phyloP scores from a whole-genome alignment of 495 filamentous ascomycete species.

The Aspergillus ostianus region DNA sequence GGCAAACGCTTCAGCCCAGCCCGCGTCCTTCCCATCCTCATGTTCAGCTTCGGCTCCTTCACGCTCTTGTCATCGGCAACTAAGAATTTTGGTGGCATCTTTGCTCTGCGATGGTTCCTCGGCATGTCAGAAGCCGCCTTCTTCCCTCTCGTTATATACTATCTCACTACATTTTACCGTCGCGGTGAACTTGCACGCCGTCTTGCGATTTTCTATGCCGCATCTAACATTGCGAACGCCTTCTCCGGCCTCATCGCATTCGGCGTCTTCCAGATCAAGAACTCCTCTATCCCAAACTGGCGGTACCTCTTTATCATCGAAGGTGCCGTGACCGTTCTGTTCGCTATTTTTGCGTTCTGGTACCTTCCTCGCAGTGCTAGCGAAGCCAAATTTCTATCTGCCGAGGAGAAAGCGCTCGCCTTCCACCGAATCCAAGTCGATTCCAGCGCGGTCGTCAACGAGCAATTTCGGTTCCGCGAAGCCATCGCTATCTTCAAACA shows the following conservation, averaged over 20 bases:
- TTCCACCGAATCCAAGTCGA: constrained; percentile 74
- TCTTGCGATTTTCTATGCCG: constrained; percentile 77
- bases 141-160: constrained; percentile 67
- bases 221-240: constrained; percentile 69
- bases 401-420: constrained; percentile 66
- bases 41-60: constrained; percentile 63
- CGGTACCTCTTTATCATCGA: constrained; percentile 78
- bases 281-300: constrained; percentile 56
- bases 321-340: constrained; percentile 60
- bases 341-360: constrained; percentile 65
- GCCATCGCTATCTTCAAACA: constrained; percentile 62
- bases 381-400: constrained; percentile 60
- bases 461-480: constrained; percentile 65
- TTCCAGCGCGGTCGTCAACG: constrained; percentile 67
- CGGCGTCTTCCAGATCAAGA: constrained; percentile 71
- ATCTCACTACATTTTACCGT: constrained; percentile 66
- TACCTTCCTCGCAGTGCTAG: constrained; percentile 67
- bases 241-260: constrained; percentile 74
- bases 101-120: constrained; percentile 56
- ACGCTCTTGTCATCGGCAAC: constrained; percentile 55
- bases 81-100: constrained; percentile 63
- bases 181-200: constrained; percentile 74
- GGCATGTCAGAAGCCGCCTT: constrained; percentile 73
- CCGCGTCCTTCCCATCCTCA: constrained; percentile 63
- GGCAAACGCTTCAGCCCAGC: constrained; percentile 66